A percentile compares a stretch with the other conserved stretches of the same genome.
phyloP scores from a whole-genome alignment of 2,329 filamentous ascomycete species.

The Parascedosporium putredinis region DNA sequence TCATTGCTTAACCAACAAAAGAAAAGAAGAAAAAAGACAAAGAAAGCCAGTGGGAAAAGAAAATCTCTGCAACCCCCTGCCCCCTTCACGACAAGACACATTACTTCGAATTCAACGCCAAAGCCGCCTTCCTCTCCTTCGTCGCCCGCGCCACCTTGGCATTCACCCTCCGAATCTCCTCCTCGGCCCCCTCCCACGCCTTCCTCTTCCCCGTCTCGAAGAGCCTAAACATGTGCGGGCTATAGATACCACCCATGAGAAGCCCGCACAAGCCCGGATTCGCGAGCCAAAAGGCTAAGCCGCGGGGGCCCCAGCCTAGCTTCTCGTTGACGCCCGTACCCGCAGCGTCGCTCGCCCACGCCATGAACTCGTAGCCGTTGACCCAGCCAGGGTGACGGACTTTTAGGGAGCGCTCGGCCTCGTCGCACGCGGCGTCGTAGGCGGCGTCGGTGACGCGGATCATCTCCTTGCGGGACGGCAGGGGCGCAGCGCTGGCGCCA shows the following conservation, averaged over 20 bases:
- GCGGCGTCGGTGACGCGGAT: conserved; percentile 11
- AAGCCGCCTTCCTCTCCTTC: neutral
- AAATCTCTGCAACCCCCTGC: too few species aligned
- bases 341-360: conserved; percentile 29
- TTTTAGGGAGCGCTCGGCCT: neutral
- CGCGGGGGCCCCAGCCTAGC: conserved; percentile 28
- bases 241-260: conserved; percentile 27
- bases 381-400: conserved; percentile 14
- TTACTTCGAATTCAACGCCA: neutral
- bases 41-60: too few species aligned
- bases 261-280: conserved; percentile 27
- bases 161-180: conserved; percentile 17
- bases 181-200: conserved; percentile 28
- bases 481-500: conserved; percentile 21
- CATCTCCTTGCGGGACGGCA: conserved; percentile 28
- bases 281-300: conserved; percentile 30
- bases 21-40: neutral
- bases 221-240: conserved; percentile 28
- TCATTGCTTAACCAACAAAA: too few species aligned
- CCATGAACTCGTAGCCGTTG: conserved; percentile 23
- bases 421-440: neutral
- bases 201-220: conserved; percentile 29
- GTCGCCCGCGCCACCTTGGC: neutral
- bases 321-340: conserved; percentile 28
- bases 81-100: too few species aligned